Base-by-base conservation (phyloP, 306 rosid genomes). In the Trifolium pratense region DNA sequence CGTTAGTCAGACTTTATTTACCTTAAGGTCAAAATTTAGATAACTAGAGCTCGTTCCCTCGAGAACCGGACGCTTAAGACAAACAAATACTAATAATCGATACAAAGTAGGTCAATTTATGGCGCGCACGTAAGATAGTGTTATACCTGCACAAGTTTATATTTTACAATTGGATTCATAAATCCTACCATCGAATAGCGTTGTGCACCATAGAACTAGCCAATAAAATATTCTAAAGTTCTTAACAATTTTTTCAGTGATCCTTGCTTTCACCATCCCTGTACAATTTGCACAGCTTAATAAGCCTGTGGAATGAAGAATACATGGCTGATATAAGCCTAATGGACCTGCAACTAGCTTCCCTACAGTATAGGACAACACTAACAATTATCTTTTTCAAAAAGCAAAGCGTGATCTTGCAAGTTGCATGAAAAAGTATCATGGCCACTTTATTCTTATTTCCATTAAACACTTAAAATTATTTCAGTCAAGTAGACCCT, bases 401-500 rank as follows among this genome's bases (percentile, higher is more conserved):
- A 55, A 55, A 21, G 60, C 60, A 55, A 55, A 55, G 15, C 14
- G 6, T 53, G 21, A 1, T 53, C 21, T 53, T 20, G 29, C 59
- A 53, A 55, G 7, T 55, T 55, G 60, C n/a, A 21, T 9, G 6
- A 55, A 20, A 51, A 55, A 55, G 60, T 18, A 20, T 53, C 12
- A 9, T 20, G 59, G 59, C 29, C 59, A 53, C 59, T 53, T 53
- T 53, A 9, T 53, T 53, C 59, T 3, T 53, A 53, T 53, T 53
- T 53, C 15, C 59, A 53, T 53, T 26, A 1, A 53, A 52, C 14
- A 52, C 14, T 52, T 8, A 9, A 18, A 3, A 8, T 18, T 7
- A 16, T 16, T 49, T 49, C 12, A 6, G 39, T 36, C 39, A 36
- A 36, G 9, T 36, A 36, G 39, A 36, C 10, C 39, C 9, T 36